Evolutionary conservation across 768 basidiomycete species (phyloP).

Genomic region (Tubosaeta sp.): DNA sequence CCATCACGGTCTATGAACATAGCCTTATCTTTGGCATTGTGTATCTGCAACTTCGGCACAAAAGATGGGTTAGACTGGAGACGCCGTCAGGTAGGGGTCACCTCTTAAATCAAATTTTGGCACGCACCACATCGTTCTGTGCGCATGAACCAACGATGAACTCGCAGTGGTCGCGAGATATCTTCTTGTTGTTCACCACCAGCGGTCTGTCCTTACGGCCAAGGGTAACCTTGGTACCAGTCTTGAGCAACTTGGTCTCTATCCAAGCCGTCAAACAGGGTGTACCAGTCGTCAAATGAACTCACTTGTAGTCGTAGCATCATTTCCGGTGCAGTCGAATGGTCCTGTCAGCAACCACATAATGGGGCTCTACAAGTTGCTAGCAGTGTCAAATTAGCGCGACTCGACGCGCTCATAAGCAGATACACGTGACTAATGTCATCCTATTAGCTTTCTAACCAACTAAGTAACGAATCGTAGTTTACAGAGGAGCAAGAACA

Average conservation of each 20-base stretch:
- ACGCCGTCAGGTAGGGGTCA: background rate
- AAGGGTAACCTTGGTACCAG: constrained; percentile 48
- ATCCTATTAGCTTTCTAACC: background rate
- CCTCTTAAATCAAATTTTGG: background rate
- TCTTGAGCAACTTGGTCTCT: constrained; percentile 60
- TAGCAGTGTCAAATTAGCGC: background rate
- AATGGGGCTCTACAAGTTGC: too few relatives aligned
- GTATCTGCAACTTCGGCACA: constrained; percentile 46
- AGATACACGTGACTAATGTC: background rate
- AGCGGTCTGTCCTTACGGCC: constrained; percentile 57
- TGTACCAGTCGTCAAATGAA: constrained; percentile 22
- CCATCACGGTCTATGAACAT: constrained; percentile 40
- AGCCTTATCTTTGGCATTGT: constrained; percentile 45
- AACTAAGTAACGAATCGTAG: constrained; percentile 7
- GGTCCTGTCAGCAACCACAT: constrained; percentile 59
- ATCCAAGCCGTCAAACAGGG: background rate
- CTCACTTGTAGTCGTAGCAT: constrained; percentile 40
- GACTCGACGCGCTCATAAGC: background rate
- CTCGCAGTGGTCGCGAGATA: constrained; percentile 59
- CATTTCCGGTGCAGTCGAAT: constrained; percentile 41
- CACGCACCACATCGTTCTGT: constrained; percentile 51
- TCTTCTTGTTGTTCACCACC: constrained; percentile 53
- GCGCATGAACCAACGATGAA: constrained; percentile 53
- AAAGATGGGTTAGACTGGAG: constrained; percentile 46
- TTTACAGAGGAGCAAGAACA: constrained; percentile 13